phyloP scores from a whole-genome alignment of 768 basidiomycete species.

The Russula sp. region DNA sequence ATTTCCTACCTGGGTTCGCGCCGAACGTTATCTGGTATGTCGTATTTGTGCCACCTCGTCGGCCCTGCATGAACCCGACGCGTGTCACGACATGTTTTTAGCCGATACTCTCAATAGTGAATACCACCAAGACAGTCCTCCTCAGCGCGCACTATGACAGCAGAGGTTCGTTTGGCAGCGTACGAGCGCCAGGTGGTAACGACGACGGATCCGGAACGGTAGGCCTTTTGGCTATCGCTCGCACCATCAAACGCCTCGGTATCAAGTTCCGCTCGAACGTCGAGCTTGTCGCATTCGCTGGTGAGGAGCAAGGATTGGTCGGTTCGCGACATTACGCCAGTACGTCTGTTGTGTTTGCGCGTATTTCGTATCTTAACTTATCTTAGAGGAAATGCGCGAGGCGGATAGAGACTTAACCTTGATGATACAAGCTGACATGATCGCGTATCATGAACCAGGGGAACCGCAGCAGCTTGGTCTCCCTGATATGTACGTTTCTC shows the following conservation, averaged over 20 bases:
- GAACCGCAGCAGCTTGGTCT: constrained; percentile 85
- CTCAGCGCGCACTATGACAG: constrained; percentile 90
- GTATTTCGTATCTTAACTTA: background rate
- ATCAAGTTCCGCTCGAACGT: constrained; percentile 74
- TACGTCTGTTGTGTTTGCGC: constrained; percentile 41
- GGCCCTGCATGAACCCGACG: background rate
- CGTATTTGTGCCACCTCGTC: background rate
- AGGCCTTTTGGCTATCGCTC: constrained; percentile 77
- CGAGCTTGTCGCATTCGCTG: constrained; percentile 80
- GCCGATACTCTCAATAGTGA: constrained; percentile 55
- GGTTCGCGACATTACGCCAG: constrained; percentile 80
- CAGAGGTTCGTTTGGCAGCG: constrained; percentile 81
- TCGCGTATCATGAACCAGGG: constrained; percentile 72
- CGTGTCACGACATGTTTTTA: constrained; percentile 32
- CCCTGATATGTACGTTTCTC: constrained; percentile 55
- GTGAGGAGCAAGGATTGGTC: constrained; percentile 86
- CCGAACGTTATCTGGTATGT: constrained; percentile 84
- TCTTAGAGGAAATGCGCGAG: constrained; percentile 54
- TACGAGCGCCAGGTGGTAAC: constrained; percentile 62
- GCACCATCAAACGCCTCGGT: constrained; percentile 61
- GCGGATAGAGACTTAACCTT: constrained; percentile 65
- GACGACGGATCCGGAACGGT: constrained; percentile 65
- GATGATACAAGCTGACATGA: constrained; percentile 93
- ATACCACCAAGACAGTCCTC: constrained; percentile 64
- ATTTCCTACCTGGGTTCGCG: constrained; percentile 70